phyloP scores from a whole-genome alignment of 1,139 yeast species.

The Blastobotrys malaysiensis region DNA sequence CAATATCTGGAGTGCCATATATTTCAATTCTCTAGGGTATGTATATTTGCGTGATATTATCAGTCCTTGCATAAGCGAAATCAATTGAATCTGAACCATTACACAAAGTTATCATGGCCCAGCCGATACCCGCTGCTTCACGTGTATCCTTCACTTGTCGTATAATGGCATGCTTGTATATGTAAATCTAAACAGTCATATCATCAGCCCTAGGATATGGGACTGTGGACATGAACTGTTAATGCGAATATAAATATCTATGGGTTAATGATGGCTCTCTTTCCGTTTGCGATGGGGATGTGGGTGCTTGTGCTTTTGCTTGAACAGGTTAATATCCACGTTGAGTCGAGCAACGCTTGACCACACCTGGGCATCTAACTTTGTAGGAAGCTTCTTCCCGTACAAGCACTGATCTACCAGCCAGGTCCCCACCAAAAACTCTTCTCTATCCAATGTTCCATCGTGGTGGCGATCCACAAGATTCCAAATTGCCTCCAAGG shows the following conservation, averaged over 20 bases:
- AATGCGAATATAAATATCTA: background rate
- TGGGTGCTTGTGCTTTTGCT: slow-evolving; percentile 13
- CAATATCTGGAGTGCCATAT: no score
- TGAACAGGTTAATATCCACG: slow-evolving; percentile 27
- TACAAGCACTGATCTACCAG: slow-evolving; percentile 91
- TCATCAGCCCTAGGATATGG: no score
- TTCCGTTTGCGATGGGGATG: slow-evolving; percentile 4
- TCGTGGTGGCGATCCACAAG: slow-evolving; percentile 72
- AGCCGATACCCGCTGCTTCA: no score
- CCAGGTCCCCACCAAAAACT: slow-evolving; percentile 94
- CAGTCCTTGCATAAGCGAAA: no score
- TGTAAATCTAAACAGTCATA: no score
- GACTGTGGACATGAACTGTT: no score
- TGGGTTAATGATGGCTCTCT: background rate
- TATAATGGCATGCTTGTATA: no score
- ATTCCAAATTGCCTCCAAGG: slow-evolving; percentile 66
- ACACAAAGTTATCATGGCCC: no score
- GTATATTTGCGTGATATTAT: no score
- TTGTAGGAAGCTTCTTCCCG: slow-evolving; percentile 79
- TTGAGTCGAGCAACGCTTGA: slow-evolving; percentile 38
- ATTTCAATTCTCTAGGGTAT: no score
- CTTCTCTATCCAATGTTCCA: slow-evolving; percentile 72
- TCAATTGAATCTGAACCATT: no score
- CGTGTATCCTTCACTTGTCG: no score
- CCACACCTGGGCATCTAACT: slow-evolving; percentile 38